Conservation (phyloP, 2,329 filamentous ascomycete species). For the Pseudocercospora macadamiae region DNA sequence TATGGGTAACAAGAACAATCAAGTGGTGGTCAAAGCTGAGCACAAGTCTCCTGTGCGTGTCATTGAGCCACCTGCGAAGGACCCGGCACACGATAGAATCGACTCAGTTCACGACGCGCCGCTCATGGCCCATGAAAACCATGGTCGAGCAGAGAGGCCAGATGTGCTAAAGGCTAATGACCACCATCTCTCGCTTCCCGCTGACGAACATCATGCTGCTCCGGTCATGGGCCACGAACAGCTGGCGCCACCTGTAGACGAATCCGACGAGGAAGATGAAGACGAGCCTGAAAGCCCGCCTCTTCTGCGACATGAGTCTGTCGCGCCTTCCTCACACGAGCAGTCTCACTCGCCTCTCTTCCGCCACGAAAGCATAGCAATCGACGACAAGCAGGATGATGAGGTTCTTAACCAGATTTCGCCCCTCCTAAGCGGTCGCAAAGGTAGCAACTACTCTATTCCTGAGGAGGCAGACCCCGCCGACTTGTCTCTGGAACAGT, state of each 20-base stretch:
- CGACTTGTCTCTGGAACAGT: constrained; percentile 37
- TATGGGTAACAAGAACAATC: constrained; percentile 58
- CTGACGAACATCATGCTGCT: constrained; percentile 20
- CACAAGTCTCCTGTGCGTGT: constrained; percentile 10
- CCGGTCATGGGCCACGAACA: constrained; percentile 41
- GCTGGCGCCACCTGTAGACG: constrained; percentile 12
- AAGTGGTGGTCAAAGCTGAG: constrained; percentile 43
- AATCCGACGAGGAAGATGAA: constrained; percentile 11
- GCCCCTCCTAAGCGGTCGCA: constrained; percentile 16
- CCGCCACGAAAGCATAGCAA: constrained; percentile 36
- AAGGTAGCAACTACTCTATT: constrained; percentile 21
- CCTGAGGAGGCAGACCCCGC: constrained; percentile 33
- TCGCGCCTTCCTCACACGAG: constrained; percentile 29
- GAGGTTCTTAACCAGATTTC: constrained; percentile 11
- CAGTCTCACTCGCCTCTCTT: constrained; percentile 36
- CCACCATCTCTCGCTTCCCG: constrained; percentile 3
- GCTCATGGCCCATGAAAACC: constrained; percentile 15
- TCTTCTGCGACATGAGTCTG: constrained; percentile 43
- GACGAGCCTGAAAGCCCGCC: constrained; percentile 34
- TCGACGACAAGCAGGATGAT: constrained; percentile 26
- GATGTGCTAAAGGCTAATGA: constrained; percentile 5
- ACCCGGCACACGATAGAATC: constrained; percentile 16
- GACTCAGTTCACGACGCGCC: constrained; percentile 16
- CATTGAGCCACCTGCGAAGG: constrained; percentile 8
- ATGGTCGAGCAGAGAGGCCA: constrained; percentile 4